Conservation (phyloP, 805 yeast genomes). For the Limtongozyma cylindracea region DNA sequence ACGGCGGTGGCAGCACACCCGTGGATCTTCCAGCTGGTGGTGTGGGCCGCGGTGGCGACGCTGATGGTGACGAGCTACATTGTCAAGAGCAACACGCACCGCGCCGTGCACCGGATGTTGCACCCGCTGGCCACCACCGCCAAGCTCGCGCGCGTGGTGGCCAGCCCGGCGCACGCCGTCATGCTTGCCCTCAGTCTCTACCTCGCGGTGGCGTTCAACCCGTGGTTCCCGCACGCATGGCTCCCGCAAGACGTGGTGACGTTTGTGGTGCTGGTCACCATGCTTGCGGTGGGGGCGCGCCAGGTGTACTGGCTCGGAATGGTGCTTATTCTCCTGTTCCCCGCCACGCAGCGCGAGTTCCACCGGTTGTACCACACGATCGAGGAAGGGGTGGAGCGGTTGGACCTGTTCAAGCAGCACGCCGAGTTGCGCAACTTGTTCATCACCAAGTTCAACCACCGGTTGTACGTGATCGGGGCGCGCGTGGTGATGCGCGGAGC, state of each 20-base stretch:
- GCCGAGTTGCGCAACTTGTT: conserved; percentile 22
- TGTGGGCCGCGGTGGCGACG: conserved; percentile 4
- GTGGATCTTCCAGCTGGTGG: conserved; percentile 6
- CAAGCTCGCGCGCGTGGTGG: neutral
- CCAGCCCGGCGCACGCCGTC: conserved; percentile 16
- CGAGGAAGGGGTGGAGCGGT: conserved; percentile 14
- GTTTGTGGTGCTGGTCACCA: conserved; percentile 14
- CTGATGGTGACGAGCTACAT: conserved; percentile 10
- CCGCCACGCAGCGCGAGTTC: conserved; percentile 15
- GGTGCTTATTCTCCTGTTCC: conserved; percentile 25
- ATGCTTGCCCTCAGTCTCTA: conserved; percentile 17
- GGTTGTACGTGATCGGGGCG: conserved; percentile 28
- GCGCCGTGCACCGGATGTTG: conserved; percentile 11
- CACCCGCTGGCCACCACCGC: too few relatives aligned
- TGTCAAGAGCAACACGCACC: conserved; percentile 9
- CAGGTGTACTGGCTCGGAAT: conserved; percentile 25
- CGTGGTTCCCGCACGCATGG: conserved; percentile 11
- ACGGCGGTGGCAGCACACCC: conserved; percentile 4
- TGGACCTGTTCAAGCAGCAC: conserved; percentile 24
- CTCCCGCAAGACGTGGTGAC: conserved; percentile 19
- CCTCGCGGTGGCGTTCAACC: conserved; percentile 13
- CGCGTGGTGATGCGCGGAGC: conserved; percentile 40
- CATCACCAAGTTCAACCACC: conserved; percentile 37
- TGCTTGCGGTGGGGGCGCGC: conserved; percentile 23
- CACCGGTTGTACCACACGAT: conserved; percentile 13